Evolutionary conservation across 164 flowering plant genomes (phyloP).

Genomic region (Dillenia turbinata): DNA sequence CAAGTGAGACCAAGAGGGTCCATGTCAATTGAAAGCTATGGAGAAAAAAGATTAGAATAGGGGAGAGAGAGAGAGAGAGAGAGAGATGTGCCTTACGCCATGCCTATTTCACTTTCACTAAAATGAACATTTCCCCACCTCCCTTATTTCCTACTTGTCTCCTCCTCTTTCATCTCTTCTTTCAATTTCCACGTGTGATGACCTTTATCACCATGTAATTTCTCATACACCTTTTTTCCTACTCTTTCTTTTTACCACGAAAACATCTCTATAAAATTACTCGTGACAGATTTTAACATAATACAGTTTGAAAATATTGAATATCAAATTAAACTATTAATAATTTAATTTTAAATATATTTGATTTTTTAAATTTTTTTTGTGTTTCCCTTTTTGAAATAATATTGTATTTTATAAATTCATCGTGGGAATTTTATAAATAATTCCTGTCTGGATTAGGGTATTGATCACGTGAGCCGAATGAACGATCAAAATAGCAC

Average conservation of each 20-base stretch:
- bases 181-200: slow-evolving; percentile 9
- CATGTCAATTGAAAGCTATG: slow-evolving; percentile 3
- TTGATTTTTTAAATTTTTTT: too few species aligned
- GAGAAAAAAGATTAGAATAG: neutral
- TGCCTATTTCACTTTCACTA: slow-evolving; percentile 17
- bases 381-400: too few species aligned
- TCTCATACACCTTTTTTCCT: neutral
- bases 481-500: too few species aligned
- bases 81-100: slow-evolving; percentile 7
- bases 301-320: too few species aligned
- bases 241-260: neutral
- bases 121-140: slow-evolving; percentile 6
- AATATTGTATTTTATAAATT: too few species aligned
- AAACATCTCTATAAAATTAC: neutral
- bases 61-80: neutral
- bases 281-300: neutral
- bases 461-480: too few species aligned
- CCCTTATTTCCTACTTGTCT: slow-evolving; percentile 3
- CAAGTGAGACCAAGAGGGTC: neutral
- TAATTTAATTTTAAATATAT: too few species aligned
- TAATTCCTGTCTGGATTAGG: too few species aligned
- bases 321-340: too few species aligned
- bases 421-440: too few species aligned
- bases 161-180: slow-evolving; percentile 8
- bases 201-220: neutral